Conservation (phyloP, 1,284 basidiomycete species). For the Ceratobasidium sp. region DNA sequence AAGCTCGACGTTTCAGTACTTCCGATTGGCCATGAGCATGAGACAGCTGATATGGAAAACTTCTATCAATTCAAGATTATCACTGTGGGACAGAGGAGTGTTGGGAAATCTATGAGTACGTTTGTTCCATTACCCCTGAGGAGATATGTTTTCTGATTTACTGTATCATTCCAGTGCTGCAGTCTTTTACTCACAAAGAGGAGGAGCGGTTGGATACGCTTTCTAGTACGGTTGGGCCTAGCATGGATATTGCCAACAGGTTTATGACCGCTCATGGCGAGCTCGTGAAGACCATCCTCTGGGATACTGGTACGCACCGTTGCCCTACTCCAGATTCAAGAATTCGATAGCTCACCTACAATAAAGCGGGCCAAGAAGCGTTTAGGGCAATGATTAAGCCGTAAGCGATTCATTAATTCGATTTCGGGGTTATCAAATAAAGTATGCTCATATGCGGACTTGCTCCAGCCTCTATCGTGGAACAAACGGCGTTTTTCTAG, state of each 20-base stretch:
- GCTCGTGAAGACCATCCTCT: conserved; percentile 17
- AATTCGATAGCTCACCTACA: not conserved
- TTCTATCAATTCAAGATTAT: conserved; percentile 29
- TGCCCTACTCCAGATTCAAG: not conserved
- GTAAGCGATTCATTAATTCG: not conserved
- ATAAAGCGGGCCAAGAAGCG: conserved; percentile 23
- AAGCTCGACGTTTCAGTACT: conserved; percentile 29
- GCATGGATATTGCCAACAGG: conserved; percentile 24
- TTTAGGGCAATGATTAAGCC: conserved; percentile 28
- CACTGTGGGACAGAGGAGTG: conserved; percentile 32
- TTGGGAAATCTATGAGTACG: conserved; percentile 34
- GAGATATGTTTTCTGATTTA: not conserved
- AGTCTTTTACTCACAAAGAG: conserved; percentile 27
- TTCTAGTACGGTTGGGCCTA: conserved; percentile 12
- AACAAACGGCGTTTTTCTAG: conserved; percentile 19
- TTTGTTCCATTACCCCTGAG: not conserved
- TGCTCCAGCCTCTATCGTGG: conserved; percentile 18
- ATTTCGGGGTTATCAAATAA: not conserved
- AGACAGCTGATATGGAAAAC: not conserved
- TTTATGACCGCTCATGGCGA: conserved; percentile 33
- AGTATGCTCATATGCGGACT: not conserved
- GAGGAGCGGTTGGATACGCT: conserved; percentile 9
- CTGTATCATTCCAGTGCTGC: not conserved
- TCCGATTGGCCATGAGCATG: conserved; percentile 29
- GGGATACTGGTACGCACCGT: conserved; percentile 24